These are phyloP conservation scores for Cytospora leucostoma DNA, from an alignment of 2,329 filamentous ascomycete species.

Conservation along the genomic window DNA sequence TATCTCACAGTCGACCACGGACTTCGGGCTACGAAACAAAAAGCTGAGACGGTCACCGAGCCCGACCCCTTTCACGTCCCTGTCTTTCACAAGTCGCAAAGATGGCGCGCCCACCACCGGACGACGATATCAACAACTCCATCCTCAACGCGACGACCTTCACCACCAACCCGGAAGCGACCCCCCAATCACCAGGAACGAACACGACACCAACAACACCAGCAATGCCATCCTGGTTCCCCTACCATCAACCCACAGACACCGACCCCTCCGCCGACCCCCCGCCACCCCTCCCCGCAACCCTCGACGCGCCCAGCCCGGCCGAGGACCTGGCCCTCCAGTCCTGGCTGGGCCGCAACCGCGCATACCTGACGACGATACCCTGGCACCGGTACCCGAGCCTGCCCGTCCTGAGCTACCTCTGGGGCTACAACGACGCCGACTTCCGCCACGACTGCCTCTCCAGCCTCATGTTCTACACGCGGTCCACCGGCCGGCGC, in stretches of 20 bases:
- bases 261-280: conserved; percentile 11
- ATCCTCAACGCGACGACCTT: background rate
- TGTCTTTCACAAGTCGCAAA: background rate
- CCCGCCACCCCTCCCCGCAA: conserved; percentile 20
- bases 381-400: conserved; percentile 23
- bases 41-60: background rate
- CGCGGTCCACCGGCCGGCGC: conserved; percentile 18
- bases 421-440: conserved; percentile 26
- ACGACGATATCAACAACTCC: background rate
- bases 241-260: background rate
- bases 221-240: background rate
- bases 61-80: background rate
- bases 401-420: conserved; percentile 22
- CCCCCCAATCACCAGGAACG: background rate
- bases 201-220: background rate
- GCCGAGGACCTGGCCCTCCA: conserved; percentile 22
- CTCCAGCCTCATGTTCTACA: conserved; percentile 25
- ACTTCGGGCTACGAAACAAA: background rate
- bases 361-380: conserved; percentile 24
- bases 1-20: too few relatives aligned
- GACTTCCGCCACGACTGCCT: conserved; percentile 26
- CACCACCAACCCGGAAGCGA: conserved; percentile 3
- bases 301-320: conserved; percentile 24
- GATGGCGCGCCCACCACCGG: conserved; percentile 3
- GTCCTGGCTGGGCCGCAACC: conserved; percentile 24